Base-by-base conservation (phyloP, 352 stramenopile genomes). In the Phytophthora chlamydospora region DNA sequence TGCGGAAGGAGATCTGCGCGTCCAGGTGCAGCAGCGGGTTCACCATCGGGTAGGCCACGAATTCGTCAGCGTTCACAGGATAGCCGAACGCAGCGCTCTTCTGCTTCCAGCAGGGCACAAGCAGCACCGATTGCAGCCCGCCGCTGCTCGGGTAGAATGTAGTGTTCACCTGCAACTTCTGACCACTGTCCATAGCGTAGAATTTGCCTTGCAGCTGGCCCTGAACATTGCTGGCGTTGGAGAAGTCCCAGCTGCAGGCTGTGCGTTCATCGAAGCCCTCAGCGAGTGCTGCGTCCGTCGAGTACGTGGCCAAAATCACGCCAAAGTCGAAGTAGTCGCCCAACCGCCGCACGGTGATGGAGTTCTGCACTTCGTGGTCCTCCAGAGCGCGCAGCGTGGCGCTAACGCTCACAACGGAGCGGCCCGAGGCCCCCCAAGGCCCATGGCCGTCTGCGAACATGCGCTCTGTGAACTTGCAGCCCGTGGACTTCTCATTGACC, bases 311-410 rank as follows among this genome's bases (percentile, higher is more conserved):
- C 31, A 88, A 57, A 0, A 79, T 85, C 21, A 96, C 66, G 38
- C 66, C 83, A 68, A 93, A 90, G 40, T 94, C 74, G 48, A 96
- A 90, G 50, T 96, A 93, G 58, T 93, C 85, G 45, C 69, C 69
- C 40, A 94, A 63, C 38, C 78, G 70, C 29, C 83, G 71, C 34
- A 92, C 63, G 13, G 76, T 93, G 58, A 96, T 93, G 29, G 75
- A 57, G 55, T 92, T 75, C 7, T 76, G 67, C 39, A 92, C 77
- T 45, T 91, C 78, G 27, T 80, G 52, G 50, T 85, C 72, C 1
- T 57, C 44, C 14, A 94, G 50, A 21, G 80, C 58, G 16, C 71
- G 71, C 29, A 93, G 56, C 13, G 59, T 80, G 10, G 77, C 82
- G 46, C 82, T 68, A 10, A 94, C 62, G 0, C 41, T 17, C 34